Evolutionary conservation across 805 yeast species (phyloP), one percentile per base, ranked within the genome.

Genomic region (Wickerhamiella vanderwaltii): DNA sequence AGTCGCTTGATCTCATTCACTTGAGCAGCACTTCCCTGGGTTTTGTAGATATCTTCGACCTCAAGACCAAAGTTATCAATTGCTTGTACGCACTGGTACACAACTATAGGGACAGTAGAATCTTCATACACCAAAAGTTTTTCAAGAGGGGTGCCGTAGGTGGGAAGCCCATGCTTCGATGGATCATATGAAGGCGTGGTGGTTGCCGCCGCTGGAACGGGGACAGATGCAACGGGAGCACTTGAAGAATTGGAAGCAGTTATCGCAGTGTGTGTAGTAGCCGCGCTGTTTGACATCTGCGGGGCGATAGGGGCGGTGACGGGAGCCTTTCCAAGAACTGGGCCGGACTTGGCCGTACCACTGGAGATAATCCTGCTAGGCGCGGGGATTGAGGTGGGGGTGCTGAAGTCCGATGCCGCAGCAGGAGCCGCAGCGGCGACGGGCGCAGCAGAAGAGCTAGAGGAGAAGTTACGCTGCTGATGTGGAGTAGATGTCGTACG

Each of bases 31-130:
- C 80, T 83, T 0, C 95, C 95, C 41, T 82, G 77, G 25, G 84
- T 76, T 43, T 96, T 69, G 59, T 91, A 91, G 26, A 91, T 78
- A 0, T 97, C 97, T 57, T 86, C 96, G 25, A 82, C 65, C 39
- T 83, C 79, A 29, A 80, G 58, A 1, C 99, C 99, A 57, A 80
- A 77, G 30, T 69, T 70, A 55, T 91, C 97, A 26, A 91, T 77
- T 6, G 87, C 79, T 48, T 77, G 79, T 39, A 88, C 81, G 66
- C 96, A 87, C 55, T 79, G 83, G 48, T 79, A 77, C 9, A 91
- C 98, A 37, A 91, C 73, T 13, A 80, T 70, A 1, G 99, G 99
- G 4, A 91, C 95, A 59, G 83, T 79, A 49, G 84, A 94, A 42
- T 86, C 88, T 48, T 93, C 95, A 50, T 71, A 76, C 47, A 77